Conservation (phyloP, 768 basidiomycete genomes). For the button mushroom (Agaricus bisporus) region DNA sequence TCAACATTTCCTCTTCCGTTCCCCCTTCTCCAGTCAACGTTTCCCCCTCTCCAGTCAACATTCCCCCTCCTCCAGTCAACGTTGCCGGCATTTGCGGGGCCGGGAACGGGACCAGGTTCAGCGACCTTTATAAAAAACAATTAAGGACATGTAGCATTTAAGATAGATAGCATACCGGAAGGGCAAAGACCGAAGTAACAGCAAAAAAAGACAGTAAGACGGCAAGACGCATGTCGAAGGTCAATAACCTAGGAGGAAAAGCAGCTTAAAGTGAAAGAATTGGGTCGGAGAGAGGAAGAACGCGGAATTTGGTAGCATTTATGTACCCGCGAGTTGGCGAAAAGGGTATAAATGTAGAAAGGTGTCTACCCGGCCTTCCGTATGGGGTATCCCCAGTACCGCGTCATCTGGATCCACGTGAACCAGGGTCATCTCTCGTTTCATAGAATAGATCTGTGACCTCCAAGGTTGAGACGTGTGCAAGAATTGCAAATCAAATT, state of each 20-base stretch:
- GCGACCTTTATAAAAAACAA: constrained; percentile 14
- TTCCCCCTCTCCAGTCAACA: constrained; percentile 2
- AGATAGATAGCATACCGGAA: constrained; percentile 27
- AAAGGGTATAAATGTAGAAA: constrained; percentile 26
- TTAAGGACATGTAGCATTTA: background rate
- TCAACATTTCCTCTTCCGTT: constrained; percentile 9
- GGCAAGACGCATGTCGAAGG: constrained; percentile 25
- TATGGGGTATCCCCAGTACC: constrained; percentile 24
- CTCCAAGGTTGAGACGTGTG: too few species aligned
- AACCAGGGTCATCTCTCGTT: background rate
- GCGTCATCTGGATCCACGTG: constrained; percentile 24
- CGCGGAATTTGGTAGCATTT: constrained; percentile 24
- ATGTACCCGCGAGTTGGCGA: constrained; percentile 23
- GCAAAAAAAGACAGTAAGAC: constrained; percentile 27
- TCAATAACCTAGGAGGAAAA: constrained; percentile 22
- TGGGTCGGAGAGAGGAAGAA: constrained; percentile 16
- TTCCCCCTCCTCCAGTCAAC: constrained; percentile 15
- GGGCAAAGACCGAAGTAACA: constrained; percentile 26
- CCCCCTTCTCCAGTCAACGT: background rate
- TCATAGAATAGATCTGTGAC: background rate
- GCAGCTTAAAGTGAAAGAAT: constrained; percentile 17
- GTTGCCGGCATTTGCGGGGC: background rate
- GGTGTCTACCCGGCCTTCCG: constrained; percentile 31
- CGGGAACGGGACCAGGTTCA: constrained; percentile 15
- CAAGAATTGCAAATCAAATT: too few species aligned